phyloP scores from a whole-genome alignment of 768 basidiomycete genomes.

The Pleurotus tuoliensis region DNA sequence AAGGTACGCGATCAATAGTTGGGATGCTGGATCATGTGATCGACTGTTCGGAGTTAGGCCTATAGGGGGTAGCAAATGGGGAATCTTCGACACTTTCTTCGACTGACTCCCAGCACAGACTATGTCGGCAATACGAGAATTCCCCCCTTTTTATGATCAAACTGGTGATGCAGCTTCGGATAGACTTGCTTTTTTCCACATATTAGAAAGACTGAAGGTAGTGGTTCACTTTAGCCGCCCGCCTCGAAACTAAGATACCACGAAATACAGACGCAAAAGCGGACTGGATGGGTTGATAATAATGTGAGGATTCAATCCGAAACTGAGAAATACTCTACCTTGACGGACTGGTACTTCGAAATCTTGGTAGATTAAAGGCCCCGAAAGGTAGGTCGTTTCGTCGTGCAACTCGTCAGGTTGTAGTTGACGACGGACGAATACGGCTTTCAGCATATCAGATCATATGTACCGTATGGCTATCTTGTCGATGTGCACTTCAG shows the following conservation, averaged over 20 bases:
- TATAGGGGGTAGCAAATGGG: too few species aligned
- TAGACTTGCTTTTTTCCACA: constrained; percentile 85
- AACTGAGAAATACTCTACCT: neutral
- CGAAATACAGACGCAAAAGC: constrained; percentile 74
- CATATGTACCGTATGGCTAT: constrained; percentile 98
- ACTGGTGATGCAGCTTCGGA: constrained; percentile 57
- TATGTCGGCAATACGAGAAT: constrained; percentile 33
- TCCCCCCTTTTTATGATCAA: constrained; percentile 55
- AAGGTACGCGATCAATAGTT: too few species aligned
- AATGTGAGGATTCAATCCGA: constrained; percentile 41
- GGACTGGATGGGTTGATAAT: constrained; percentile 92
- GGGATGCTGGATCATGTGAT: too few species aligned
- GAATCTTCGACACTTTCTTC: neutral
- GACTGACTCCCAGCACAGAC: constrained; percentile 10
- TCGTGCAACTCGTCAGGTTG: too few species aligned
- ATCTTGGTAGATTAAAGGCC: constrained; percentile 61
- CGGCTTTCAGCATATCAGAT: constrained; percentile 70
- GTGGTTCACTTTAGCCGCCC: neutral
- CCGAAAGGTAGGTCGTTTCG: constrained; percentile 61
- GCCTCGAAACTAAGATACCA: neutral
- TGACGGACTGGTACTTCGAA: neutral
- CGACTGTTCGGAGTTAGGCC: too few species aligned
- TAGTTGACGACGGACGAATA: neutral
- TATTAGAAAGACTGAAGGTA: constrained; percentile 88
- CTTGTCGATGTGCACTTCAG: constrained; percentile 85